Evolutionary conservation across 2,329 filamentous ascomycete genomes (phyloP).

Genomic region (Fusarium caatingaense): DNA sequence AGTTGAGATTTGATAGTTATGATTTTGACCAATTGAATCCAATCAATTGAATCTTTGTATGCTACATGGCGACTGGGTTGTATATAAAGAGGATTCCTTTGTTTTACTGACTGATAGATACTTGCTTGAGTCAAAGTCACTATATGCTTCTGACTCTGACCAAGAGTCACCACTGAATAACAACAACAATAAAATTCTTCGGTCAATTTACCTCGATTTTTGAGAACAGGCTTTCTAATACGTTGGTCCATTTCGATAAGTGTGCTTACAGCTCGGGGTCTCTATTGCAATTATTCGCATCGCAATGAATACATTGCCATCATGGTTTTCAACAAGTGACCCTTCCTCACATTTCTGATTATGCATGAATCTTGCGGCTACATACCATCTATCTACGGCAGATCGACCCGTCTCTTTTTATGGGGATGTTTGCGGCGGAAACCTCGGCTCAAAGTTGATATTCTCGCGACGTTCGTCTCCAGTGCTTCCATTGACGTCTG

Average conservation of each 20-base stretch:
- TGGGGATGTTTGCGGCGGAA: not conserved
- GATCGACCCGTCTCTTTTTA: not conserved
- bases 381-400: not conserved
- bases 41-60: not conserved
- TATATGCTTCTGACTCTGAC: not conserved
- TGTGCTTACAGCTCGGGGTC: not conserved
- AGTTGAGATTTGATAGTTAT: not conserved
- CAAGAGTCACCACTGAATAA: not conserved
- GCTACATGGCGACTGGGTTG: not conserved
- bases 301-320: not conserved
- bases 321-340: not conserved
- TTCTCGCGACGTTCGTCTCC: not conserved
- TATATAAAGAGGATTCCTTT: not conserved
- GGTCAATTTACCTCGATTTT: not conserved
- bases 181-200: not conserved
- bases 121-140: not conserved
- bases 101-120: not conserved
- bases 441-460: constrained; percentile 13
- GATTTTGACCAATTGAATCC: not conserved
- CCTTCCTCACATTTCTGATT: not conserved
- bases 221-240: not conserved
- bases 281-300: not conserved
- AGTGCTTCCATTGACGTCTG: constrained; percentile 11
- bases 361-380: not conserved
- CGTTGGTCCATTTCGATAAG: not conserved